A percentile compares a stretch with the other conserved stretches of the same genome.
phyloP scores from a whole-genome alignment of 1,284 basidiomycete species.

The Melampsora larici-populina region DNA sequence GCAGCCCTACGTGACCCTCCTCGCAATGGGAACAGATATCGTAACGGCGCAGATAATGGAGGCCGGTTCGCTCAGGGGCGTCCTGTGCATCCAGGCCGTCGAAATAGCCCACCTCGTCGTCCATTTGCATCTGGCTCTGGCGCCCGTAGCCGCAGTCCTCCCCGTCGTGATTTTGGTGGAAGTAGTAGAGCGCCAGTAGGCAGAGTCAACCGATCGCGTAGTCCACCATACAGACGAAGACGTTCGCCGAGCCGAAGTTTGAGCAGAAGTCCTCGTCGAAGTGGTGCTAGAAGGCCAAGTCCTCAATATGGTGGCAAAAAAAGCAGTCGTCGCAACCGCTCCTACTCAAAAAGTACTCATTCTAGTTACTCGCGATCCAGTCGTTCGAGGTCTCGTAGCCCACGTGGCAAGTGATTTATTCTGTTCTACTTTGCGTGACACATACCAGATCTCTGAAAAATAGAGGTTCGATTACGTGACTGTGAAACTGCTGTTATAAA shows the following conservation, averaged over 20 bases:
- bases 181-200: slow-evolving; percentile 6
- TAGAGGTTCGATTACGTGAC: neutral
- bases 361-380: slow-evolving; percentile 38
- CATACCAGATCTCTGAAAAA: neutral
- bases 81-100: slow-evolving; percentile 11
- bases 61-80: slow-evolving; percentile 19
- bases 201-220: slow-evolving; percentile 25
- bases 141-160: slow-evolving; percentile 33
- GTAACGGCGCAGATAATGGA: slow-evolving; percentile 18
- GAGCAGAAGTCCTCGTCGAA: slow-evolving; percentile 23
- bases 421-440: neutral
- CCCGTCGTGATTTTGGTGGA: slow-evolving; percentile 21
- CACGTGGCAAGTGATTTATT: slow-evolving; percentile 7
- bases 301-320: slow-evolving; percentile 18
- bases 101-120: slow-evolving; percentile 41
- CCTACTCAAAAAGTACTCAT: slow-evolving; percentile 32
- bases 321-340: slow-evolving; percentile 23
- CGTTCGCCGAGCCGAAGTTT: slow-evolving; percentile 27
- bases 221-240: slow-evolving; percentile 14
- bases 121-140: slow-evolving; percentile 15
- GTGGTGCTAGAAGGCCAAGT: slow-evolving; percentile 16
- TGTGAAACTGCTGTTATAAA: too few species aligned
- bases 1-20: slow-evolving; percentile 17
- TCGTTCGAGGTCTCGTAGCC: slow-evolving; percentile 35
- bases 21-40: slow-evolving; percentile 25